These are phyloP conservation scores for Chenopodium suecicum DNA, from an alignment of 148 eudicot species.

Conservation along the genomic window DNA sequence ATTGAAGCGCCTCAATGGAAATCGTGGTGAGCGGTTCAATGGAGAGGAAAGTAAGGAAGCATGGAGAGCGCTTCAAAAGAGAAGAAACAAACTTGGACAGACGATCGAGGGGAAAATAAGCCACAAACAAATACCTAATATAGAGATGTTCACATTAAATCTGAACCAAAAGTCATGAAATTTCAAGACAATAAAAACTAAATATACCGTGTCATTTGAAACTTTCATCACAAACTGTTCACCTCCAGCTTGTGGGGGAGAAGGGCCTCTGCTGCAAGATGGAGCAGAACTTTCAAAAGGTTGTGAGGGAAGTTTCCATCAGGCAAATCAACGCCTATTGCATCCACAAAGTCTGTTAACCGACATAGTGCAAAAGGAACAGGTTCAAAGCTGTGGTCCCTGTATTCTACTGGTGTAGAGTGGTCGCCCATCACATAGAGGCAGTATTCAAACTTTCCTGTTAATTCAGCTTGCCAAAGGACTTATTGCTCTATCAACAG, in stretches of 20 bases:
- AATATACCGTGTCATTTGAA: conserved; percentile 40
- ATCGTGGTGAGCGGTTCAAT: no score
- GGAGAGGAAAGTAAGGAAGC: no score
- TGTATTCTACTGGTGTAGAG: conserved; percentile 97
- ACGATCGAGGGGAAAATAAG: no score
- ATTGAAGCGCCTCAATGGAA: no score
- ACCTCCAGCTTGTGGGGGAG: conserved; percentile 36
- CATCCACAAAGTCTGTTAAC: conserved; percentile 77
- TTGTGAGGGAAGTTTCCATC: conserved; percentile 54
- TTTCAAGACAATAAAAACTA: neutral
- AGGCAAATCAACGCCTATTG: conserved; percentile 74
- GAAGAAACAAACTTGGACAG: no score
- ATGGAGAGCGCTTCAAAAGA: no score
- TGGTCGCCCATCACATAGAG: conserved; percentile 92
- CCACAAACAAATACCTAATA: conserved; percentile 23
- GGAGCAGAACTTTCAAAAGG: conserved; percentile 45
- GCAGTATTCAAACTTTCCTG: conserved; percentile 61
- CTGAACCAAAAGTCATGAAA: neutral
- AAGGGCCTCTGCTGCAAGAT: conserved; percentile 22
- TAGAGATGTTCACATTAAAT: neutral
- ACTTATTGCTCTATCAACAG: conserved; percentile 81
- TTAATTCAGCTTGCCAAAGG: conserved; percentile 78
- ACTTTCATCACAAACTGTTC: conserved; percentile 45
- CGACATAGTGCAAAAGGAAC: conserved; percentile 85
- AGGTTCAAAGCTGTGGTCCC: conserved; percentile 97